These are phyloP conservation scores for Chlorella ohadii DNA, from an alignment of 139 green algal genomes.

Conservation along the genomic window DNA sequence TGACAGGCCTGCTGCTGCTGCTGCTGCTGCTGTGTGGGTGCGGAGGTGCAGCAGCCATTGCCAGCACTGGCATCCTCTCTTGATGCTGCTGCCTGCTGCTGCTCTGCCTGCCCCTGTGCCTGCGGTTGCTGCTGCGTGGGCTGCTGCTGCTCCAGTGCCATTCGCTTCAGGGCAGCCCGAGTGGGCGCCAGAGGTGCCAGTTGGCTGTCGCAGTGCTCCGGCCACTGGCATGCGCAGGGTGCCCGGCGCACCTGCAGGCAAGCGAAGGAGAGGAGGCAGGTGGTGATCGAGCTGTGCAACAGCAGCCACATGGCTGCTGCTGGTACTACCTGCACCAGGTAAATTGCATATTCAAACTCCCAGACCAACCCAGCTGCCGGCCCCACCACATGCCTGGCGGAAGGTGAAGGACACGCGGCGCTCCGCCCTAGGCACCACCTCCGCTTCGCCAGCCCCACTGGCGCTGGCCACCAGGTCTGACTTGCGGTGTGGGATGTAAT, in stretches of 20 bases:
- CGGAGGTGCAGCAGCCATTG: no score
- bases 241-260: slow-evolving; percentile 57
- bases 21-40: background rate
- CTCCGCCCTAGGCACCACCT: slow-evolving; percentile 44
- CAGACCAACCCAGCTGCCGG: background rate
- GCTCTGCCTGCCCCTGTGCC: background rate
- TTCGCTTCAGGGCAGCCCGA: slow-evolving; percentile 45
- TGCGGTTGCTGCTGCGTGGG: background rate
- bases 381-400: slow-evolving; percentile 62
- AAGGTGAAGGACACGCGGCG: slow-evolving; percentile 91
- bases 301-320: background rate
- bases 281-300: background rate
- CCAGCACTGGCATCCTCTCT: background rate
- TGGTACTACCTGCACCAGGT: background rate
- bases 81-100: slow-evolving; percentile 14
- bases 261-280: background rate
- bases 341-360: background rate
- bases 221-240: slow-evolving; percentile 85
- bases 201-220: slow-evolving; percentile 91
- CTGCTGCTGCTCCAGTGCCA: slow-evolving; percentile 2
- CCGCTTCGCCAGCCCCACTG: background rate
- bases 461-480: slow-evolving; percentile 64
- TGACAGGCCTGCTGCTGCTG: background rate
- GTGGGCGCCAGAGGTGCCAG: slow-evolving; percentile 72
- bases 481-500: slow-evolving; percentile 97